phyloP scores from a whole-genome alignment of 345 rosid species.

The Excoecaria cochinchinensis region DNA sequence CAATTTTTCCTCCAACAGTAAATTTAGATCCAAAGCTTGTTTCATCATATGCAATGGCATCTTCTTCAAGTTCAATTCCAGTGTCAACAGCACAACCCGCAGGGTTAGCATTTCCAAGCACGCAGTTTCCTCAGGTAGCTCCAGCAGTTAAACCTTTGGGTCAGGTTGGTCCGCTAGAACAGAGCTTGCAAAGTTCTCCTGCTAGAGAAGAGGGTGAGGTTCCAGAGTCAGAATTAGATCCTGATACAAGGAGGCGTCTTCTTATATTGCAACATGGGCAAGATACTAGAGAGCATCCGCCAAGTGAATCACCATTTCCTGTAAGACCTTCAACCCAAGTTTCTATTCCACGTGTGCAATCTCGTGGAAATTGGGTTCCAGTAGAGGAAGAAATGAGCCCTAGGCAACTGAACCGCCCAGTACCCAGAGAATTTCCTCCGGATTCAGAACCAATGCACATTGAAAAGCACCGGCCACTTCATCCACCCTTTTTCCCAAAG shows the following conservation, averaged over 20 bases:
- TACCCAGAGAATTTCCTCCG: slow-evolving; percentile 58
- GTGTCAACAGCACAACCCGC: slow-evolving; percentile 50
- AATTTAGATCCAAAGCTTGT: slow-evolving; percentile 67
- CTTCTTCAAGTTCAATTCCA: slow-evolving; percentile 63
- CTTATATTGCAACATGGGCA: slow-evolving; percentile 98
- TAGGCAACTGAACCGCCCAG: slow-evolving; percentile 53
- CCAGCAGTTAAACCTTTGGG: slow-evolving; percentile 55
- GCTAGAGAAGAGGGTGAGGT: slow-evolving; percentile 99
- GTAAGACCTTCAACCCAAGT: slow-evolving; percentile 60
- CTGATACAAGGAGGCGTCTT: slow-evolving; percentile 93
- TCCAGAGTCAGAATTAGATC: slow-evolving; percentile 97
- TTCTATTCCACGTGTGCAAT: slow-evolving; percentile 57
- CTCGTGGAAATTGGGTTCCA: slow-evolving; percentile 75
- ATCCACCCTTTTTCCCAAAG: slow-evolving; percentile 59
- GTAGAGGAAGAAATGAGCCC: slow-evolving; percentile 87
- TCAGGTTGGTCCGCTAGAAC: slow-evolving; percentile 55
- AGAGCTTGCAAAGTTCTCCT: slow-evolving; percentile 83
- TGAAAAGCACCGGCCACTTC: slow-evolving; percentile 66
- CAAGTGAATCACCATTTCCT: slow-evolving; percentile 69
- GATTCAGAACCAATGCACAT: slow-evolving; percentile 63
- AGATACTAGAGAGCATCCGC: slow-evolving; percentile 70
- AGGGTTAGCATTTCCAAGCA: slow-evolving; percentile 44
- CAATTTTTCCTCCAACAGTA: slow-evolving; percentile 50
- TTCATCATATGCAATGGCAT: slow-evolving; percentile 51
- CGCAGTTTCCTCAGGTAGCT: slow-evolving; percentile 57